phyloP scores from a whole-genome alignment of 495 filamentous ascomycete species.

The Paragyromitra xinjiangensis region DNA sequence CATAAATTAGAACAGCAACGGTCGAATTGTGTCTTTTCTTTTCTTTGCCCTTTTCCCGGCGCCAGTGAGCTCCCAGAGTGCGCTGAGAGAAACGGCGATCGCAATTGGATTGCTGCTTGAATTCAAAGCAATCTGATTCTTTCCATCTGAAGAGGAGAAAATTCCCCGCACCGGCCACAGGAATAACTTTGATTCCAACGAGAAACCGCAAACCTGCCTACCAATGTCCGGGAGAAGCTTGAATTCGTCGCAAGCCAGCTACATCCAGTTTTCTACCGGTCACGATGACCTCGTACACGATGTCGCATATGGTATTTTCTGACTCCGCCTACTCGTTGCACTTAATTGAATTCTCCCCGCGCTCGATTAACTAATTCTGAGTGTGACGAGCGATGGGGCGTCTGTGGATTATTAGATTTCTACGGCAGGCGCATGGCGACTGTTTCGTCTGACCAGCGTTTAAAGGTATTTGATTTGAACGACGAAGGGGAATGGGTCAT shows the following conservation, averaged over 20 bases:
- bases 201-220: slow-evolving; percentile 9
- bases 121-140: slow-evolving; percentile 20
- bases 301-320: slow-evolving; percentile 65
- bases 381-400: slow-evolving; percentile 25
- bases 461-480: slow-evolving; percentile 87
- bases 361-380: slow-evolving; percentile 27
- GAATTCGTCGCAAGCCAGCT: slow-evolving; percentile 31
- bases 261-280: slow-evolving; percentile 59
- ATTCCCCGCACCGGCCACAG: slow-evolving; percentile 1
- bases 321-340: slow-evolving; percentile 12
- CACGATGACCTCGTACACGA: slow-evolving; percentile 76
- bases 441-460: slow-evolving; percentile 88
- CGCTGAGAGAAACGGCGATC: slow-evolving; percentile 1
- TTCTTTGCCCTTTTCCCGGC: slow-evolving; percentile 14
- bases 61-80: slow-evolving; percentile 17
- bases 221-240: slow-evolving; percentile 46
- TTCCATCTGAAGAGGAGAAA: not conserved
- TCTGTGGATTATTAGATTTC: slow-evolving; percentile 63
- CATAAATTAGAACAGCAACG: not conserved
- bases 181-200: slow-evolving; percentile 9
- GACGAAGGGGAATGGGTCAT: slow-evolving; percentile 79
- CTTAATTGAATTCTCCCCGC: not conserved
- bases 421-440: slow-evolving; percentile 92
- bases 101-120: slow-evolving; percentile 26
- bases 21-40: not conserved